Base-by-base conservation (phyloP, 2,329 filamentous ascomycete genomes). In the Neonectria sp. region DNA sequence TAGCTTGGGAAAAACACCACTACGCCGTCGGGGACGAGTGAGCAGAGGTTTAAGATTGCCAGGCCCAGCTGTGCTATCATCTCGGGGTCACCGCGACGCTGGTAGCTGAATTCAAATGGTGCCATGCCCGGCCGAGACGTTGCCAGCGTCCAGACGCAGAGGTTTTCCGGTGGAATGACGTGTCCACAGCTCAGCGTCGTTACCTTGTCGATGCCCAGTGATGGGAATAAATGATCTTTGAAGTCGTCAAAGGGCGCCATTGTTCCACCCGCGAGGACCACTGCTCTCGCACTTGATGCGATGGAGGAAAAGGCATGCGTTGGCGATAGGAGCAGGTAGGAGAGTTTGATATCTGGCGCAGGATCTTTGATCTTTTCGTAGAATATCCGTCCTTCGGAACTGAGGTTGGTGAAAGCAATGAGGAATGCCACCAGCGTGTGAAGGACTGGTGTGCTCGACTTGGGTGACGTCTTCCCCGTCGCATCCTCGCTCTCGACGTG, bases 231-330 rank as follows among this genome's bases (percentile, higher is more conserved):
- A 74, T 98, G 93, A 4, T 92, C 88, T 40, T 88, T 91, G 80
- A 97, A 99, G 81, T 98, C 96, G 27, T 92, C 89, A 84, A 98
- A 97, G 0, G 96, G 96, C 3, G 96, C 97, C 96, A 99, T 98
- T 29, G 96, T 99, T 25, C 96, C 96, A 65, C 96, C 96, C 0
- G 95, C 96, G 4, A 99, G 85, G 48, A 99, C 92, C 4, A 99
- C 93, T 2, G 95, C 93, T 65, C 95, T 88, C 0, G 96, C 94
- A 68, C 93, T 91, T 33, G 93, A 90, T 2, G 95, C 94, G 58
- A 98, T 92, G 12, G 95, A 93, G 8, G 92, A 92, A 80, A 99
- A 98, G 72, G 97, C 94, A 74, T 95, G 91, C 0, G 95, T 95
- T 0, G 96, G 95, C 35, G 97, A 96, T 1, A 99, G 88, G 5